Percentiles rank a stretch among this genome's conserved stretches.
Evolutionary conservation across 371 early-diverging fungal species (phyloP).

Genomic region (Circinella umbellata): DNA sequence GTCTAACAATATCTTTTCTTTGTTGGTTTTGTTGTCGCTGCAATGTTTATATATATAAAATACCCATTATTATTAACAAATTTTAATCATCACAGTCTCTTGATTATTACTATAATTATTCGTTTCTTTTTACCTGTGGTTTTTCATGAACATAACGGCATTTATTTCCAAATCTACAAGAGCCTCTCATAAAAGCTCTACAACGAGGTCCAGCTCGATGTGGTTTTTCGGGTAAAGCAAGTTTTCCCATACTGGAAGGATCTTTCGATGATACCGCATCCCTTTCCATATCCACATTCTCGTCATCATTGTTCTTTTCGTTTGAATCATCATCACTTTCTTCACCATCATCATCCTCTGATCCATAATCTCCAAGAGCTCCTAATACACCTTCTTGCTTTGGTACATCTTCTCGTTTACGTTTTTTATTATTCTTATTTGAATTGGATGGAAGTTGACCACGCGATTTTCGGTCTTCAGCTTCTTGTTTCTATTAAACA

Average conservation of each 20-base stretch:
- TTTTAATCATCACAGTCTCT: too few relatives aligned
- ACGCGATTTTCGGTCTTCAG: constrained; percentile 31
- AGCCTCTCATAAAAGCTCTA: constrained; percentile 50
- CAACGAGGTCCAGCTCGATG: constrained; percentile 33
- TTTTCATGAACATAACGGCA: constrained; percentile 58
- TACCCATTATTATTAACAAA: neutral
- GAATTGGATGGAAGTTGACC: constrained; percentile 28
- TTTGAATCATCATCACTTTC: constrained; percentile 17
- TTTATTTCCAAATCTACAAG: constrained; percentile 49
- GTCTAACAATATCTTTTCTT: constrained; percentile 11
- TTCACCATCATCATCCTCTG: constrained; percentile 14
- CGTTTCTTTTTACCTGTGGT: constrained; percentile 21
- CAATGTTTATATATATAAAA: neutral
- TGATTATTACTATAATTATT: too few relatives aligned
- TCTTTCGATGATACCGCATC: constrained; percentile 64
- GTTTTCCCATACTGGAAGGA: constrained; percentile 49
- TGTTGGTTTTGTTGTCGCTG: constrained; percentile 29
- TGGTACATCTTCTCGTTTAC: constrained; percentile 12
- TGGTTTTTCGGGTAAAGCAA: constrained; percentile 36
- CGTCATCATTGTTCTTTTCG: constrained; percentile 33
- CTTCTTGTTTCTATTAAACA: constrained; percentile 26
- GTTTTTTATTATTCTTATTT: constrained; percentile 5
- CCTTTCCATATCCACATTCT: constrained; percentile 49
- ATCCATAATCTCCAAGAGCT: constrained; percentile 34
- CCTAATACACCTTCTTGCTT: constrained; percentile 18